Percentiles rank a stretch among this genome's conserved stretches.
These are phyloP conservation scores for Gloeophyllum trabeum DNA, from an alignment of 768 basidiomycete species.

Conservation along the genomic window DNA sequence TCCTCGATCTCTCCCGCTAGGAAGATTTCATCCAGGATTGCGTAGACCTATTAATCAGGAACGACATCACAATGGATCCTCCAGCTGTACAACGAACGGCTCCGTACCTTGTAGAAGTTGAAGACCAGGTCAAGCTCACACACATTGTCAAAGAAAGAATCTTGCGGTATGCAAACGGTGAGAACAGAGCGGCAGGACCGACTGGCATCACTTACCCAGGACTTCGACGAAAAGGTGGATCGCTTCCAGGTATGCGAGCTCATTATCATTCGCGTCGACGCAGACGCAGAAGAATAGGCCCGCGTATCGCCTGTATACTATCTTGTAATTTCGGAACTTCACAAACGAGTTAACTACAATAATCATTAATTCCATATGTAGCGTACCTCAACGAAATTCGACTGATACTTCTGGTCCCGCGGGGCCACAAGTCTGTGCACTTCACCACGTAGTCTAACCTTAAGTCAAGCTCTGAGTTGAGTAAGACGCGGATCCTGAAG, in stretches of 20 bases:
- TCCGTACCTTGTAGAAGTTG: constrained; percentile 89
- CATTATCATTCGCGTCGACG: constrained; percentile 97
- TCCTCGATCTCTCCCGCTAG: constrained; percentile 98
- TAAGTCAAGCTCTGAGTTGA: constrained; percentile 4
- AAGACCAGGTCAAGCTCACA: constrained; percentile 97
- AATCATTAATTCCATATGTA: too few species aligned
- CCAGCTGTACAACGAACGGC: not conserved
- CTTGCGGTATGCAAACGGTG: constrained; percentile 27
- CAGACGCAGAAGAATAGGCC: constrained; percentile 97
- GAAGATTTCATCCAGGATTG: constrained; percentile 97
- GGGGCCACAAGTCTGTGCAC: constrained; percentile 95
- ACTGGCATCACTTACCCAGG: constrained; percentile 53
- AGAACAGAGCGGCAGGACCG: too few species aligned
- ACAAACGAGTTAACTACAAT: constrained; percentile 4
- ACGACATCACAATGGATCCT: too few species aligned
- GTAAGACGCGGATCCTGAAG: constrained; percentile 1
- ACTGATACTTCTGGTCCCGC: constrained; percentile 97
- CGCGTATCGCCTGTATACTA: constrained; percentile 94
- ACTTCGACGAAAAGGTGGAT: constrained; percentile 99
- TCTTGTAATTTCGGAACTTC: constrained; percentile 96
- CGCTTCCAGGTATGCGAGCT: constrained; percentile 92
- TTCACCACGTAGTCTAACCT: constrained; percentile 92
- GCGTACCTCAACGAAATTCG: constrained; percentile 94
- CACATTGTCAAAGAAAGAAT: constrained; percentile 98
- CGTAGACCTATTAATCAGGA: constrained; percentile 98